Evolutionary conservation across 1,139 yeast species (phyloP), one percentile per base, ranked within the genome.

Genomic region (Debaryomycetaceae sp.): DNA sequence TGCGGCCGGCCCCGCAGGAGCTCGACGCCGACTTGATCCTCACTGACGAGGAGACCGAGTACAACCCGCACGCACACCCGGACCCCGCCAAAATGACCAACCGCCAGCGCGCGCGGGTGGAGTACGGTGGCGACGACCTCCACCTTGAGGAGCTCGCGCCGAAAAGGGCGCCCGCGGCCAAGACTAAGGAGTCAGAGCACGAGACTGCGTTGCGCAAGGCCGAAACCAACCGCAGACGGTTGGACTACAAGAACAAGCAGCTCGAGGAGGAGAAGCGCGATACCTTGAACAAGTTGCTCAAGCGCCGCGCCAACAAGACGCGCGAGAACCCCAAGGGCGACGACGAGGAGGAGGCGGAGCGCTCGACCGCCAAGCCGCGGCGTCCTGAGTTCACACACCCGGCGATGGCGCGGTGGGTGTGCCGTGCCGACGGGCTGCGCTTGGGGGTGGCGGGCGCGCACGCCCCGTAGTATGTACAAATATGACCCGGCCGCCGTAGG

Each of bases 181-280:
- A 72, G 47, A 61, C 65, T 33, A 61, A 61, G 4, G 70, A 84
- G 35, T 81, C 95, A 0, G 96, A 81, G 36, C 96, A 91, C 51
- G 95, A 89, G 55, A 71, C 78, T 24, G 85, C 85, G 23, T 58
- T 86, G 37, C 71, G 88, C 25, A 78, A 88, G 40, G 89, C 94
- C 1, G 98, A 91, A 50, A 80, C 77, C 48, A 91, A 96, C 0
- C 73, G 98, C 44, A 76, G 89, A 53, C 71, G 98, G 42, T 83
- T 83, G 53, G 91, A 91, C 49, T 72, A 88, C 48, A 81, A 83
- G 42, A 89, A 81, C 46, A 81, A 83, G 58, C 77, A 83, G 40
- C 61, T 85, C 24, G 97, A 88, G 49, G 96, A 86, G 53, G 98
- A 91, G 54, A 91, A 91, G 53, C 75, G 81, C 46, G 96, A 88